These are phyloP conservation scores for Pestalotiopsis fici DNA, from an alignment of 2,329 filamentous ascomycete genomes.

Conservation along the genomic window DNA sequence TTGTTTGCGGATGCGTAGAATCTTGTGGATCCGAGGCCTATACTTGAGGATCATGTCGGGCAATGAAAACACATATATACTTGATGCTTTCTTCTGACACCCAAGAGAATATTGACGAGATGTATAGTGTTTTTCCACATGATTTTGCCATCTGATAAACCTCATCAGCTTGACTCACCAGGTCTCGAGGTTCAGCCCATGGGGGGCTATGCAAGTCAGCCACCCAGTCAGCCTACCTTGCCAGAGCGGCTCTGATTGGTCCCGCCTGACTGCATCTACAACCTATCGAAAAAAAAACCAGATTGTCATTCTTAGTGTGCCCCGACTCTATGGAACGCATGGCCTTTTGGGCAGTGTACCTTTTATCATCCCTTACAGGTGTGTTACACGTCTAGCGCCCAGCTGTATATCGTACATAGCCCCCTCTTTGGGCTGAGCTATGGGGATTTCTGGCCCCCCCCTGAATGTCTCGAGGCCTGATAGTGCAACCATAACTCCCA, in stretches of 20 bases:
- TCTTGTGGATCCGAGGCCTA: background rate
- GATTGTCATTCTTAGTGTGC: background rate
- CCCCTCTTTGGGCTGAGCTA: too few relatives aligned
- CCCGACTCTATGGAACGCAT: background rate
- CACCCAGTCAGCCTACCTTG: too few relatives aligned
- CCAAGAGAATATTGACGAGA: background rate
- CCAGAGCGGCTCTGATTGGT: too few relatives aligned
- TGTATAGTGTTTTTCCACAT: background rate
- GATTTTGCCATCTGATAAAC: background rate
- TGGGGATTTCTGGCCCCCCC: too few relatives aligned
- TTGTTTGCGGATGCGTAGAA: background rate
- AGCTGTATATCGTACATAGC: too few relatives aligned
- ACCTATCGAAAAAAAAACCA: too few relatives aligned
- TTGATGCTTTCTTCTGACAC: background rate
- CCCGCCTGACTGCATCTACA: too few relatives aligned
- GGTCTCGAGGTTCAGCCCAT: background rate
- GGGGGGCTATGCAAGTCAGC: background rate
- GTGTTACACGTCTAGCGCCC: too few relatives aligned
- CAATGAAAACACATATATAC: background rate
- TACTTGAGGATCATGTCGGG: background rate
- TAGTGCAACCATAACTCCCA: too few relatives aligned
- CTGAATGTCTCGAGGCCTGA: too few relatives aligned
- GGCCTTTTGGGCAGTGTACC: background rate
- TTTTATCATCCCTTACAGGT: too few relatives aligned
- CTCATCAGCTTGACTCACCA: too few relatives aligned